Conservation (phyloP, 2,329 filamentous ascomycete species). For the Decorospora gaudefroyi region DNA sequence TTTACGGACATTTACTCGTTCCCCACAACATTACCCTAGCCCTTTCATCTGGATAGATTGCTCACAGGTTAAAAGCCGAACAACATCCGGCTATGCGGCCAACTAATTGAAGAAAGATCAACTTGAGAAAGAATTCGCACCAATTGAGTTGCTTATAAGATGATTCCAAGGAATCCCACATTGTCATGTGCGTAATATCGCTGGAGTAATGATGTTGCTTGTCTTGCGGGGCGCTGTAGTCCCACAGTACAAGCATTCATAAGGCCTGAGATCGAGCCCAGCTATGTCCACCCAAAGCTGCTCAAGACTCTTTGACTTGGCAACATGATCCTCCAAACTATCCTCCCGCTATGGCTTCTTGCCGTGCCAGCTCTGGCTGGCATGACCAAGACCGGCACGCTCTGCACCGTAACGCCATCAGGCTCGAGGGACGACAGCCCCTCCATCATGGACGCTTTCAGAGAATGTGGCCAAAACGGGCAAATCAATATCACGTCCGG, state of each 20-base stretch:
- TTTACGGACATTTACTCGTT: background rate
- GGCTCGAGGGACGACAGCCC: slow-evolving; percentile 29
- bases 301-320: slow-evolving; percentile 1
- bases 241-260: slow-evolving; percentile 18
- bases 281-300: background rate
- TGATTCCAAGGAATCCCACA: background rate
- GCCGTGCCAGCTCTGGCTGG: slow-evolving; percentile 17
- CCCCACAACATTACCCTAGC: background rate
- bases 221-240: slow-evolving; percentile 2
- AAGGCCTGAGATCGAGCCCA: slow-evolving; percentile 15
- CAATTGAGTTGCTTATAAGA: slow-evolving; percentile 1
- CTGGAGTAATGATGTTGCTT: background rate
- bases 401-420: slow-evolving; percentile 32
- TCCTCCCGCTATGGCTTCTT: slow-evolving; percentile 15
- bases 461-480: slow-evolving; percentile 35
- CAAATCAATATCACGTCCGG: slow-evolving; percentile 32
- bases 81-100: background rate
- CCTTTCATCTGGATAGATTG: slow-evolving; percentile 7
- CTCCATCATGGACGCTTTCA: slow-evolving; percentile 36
- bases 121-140: background rate
- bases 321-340: slow-evolving; percentile 16
- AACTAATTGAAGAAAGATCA: background rate
- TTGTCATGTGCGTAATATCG: background rate
- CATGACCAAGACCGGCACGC: slow-evolving; percentile 30
- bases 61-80: slow-evolving; percentile 8